Conservation (phyloP, 2,329 filamentous ascomycete genomes). For the Xylariales sp. region DNA sequence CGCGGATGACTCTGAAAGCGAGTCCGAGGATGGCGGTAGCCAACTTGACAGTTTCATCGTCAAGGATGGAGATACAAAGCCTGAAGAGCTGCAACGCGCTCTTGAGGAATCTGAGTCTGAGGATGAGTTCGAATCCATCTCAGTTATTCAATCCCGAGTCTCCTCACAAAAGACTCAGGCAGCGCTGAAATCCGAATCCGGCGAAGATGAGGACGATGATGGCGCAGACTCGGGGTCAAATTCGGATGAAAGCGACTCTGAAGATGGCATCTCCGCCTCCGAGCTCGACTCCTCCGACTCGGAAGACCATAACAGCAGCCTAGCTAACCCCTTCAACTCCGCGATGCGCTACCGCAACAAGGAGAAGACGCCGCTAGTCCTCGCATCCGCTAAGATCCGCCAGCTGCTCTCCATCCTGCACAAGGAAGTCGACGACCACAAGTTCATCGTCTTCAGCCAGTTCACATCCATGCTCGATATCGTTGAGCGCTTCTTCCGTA, state of each 20-base stretch:
- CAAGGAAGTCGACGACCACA: slow-evolving; percentile 75
- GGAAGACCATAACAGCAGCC: slow-evolving; percentile 37
- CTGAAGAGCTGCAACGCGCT: slow-evolving; percentile 22
- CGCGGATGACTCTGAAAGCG: slow-evolving; percentile 62
- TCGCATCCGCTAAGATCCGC: slow-evolving; percentile 85
- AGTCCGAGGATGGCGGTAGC: slow-evolving; percentile 38
- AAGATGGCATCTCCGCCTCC: slow-evolving; percentile 34
- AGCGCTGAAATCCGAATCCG: slow-evolving; percentile 12
- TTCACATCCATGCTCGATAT: slow-evolving; percentile 98
- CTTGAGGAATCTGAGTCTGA: slow-evolving; percentile 25
- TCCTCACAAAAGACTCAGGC: slow-evolving; percentile 14
- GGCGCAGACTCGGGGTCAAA: slow-evolving; percentile 18
- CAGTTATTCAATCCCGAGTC: slow-evolving; percentile 19
- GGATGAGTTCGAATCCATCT: slow-evolving; percentile 23
- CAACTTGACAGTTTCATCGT: slow-evolving; percentile 53
- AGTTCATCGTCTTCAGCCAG: slow-evolving; percentile 97
- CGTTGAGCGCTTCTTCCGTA: slow-evolving; percentile 82
- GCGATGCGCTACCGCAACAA: slow-evolving; percentile 32
- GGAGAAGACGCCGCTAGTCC: slow-evolving; percentile 46
- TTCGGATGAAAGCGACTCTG: slow-evolving; percentile 18
- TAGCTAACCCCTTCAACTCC: slow-evolving; percentile 20
- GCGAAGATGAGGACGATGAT: slow-evolving; percentile 15
- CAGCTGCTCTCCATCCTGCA: slow-evolving; percentile 77
- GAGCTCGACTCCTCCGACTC: slow-evolving; percentile 35
- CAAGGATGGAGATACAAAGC: slow-evolving; percentile 38